Base-by-base conservation (phyloP, 2,329 filamentous ascomycete genomes). In the Calonectria pseudoreteaudii region DNA sequence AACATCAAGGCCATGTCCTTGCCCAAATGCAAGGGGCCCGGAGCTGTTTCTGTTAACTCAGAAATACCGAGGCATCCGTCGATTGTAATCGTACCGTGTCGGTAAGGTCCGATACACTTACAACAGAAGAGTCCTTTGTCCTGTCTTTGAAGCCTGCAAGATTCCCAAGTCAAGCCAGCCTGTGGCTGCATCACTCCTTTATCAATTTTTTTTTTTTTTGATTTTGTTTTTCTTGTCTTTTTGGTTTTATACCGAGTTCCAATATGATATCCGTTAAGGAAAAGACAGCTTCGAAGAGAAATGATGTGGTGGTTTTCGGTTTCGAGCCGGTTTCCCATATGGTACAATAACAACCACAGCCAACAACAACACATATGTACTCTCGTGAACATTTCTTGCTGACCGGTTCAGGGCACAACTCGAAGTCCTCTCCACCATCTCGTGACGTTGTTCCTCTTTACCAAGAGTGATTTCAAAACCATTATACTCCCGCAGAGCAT, bases 401-500 rank as follows among this genome's bases (percentile, higher is more conserved):
- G 56, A 62, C 34, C 34, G 28, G 23, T 5, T 7, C 56, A 62
- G 56, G 36, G 56, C 34, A 41, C 26, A 18, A 41, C 23, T 28
- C 56, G 56, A 62, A 28, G 14, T 34, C 56, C 23, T 20, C 8
- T 62, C 3, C 41, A 41, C 4, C 56, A 62, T 41, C 3, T 41
- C 18, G 26, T 31, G 60, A 65, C 60, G 28, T 20, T 49, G 28
- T 81, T 77, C 31, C 77, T 82, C 0, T 84, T 84, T 31, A 83
- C 82, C 0, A 82, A 79, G 64, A 82, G 81, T 66, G 81, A 84
- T 44, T 80, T 83, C 78, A 82, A 82, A 38, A 84, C 82, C 11
- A 80, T 84, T 23, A 75, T 83, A 16, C 20, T 80, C 0, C 83
- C 82, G 2, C 82, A 84, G 23, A 80, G 72, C 47, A 70, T 80